Conservation (phyloP, 2,329 filamentous ascomycete genomes). For the Hypoxylon sp. region DNA sequence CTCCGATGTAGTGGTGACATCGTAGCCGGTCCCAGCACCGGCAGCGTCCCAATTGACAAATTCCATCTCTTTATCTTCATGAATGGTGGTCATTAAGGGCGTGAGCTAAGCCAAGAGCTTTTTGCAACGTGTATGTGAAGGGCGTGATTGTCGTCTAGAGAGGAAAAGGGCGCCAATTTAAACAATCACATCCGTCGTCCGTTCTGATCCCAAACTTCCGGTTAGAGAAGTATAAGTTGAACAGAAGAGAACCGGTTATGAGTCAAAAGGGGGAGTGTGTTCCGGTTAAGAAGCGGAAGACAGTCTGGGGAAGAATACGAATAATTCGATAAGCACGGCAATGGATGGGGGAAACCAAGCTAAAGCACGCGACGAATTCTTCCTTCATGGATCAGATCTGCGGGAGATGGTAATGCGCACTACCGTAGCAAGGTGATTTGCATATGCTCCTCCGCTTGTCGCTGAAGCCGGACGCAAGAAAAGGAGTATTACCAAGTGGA, state of each 20-base stretch:
- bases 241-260: constrained; percentile 10
- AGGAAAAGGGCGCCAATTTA: constrained; percentile 24
- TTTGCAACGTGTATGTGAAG: constrained; percentile 19
- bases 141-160: constrained; percentile 16
- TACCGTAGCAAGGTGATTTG: constrained; percentile 18
- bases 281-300: constrained; percentile 23
- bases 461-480: constrained; percentile 20
- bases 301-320: constrained; percentile 25
- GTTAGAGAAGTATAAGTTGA: constrained; percentile 16
- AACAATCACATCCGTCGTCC: constrained; percentile 13
- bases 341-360: constrained; percentile 9
- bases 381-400: constrained; percentile 12
- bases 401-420: constrained; percentile 14
- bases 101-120: constrained; percentile 19
- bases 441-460: constrained; percentile 30
- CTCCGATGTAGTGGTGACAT: constrained; percentile 49
- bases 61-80: constrained; percentile 64
- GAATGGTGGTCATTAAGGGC: constrained; percentile 52
- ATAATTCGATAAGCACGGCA: constrained; percentile 18
- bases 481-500: constrained; percentile 22
- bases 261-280: constrained; percentile 21
- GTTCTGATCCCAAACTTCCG: constrained; percentile 3
- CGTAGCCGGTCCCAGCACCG: constrained; percentile 46
- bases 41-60: constrained; percentile 70
- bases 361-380: constrained; percentile 30